Percentiles rank a stretch among this genome's conserved stretches.
phyloP scores from a whole-genome alignment of 495 filamentous ascomycete species.

The Penicillium flavigenum region DNA sequence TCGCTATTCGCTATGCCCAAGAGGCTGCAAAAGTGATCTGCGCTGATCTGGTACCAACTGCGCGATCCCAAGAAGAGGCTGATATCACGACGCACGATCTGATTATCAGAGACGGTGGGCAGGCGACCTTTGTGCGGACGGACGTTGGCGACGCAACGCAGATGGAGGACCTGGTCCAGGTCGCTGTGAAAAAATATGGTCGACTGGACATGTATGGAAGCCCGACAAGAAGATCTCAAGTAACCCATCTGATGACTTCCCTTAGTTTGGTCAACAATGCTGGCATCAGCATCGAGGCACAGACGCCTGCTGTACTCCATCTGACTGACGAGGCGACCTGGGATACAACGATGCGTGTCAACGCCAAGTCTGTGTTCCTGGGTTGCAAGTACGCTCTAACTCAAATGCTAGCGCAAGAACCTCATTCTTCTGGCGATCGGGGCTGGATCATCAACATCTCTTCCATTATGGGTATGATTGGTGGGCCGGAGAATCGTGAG shows the following conservation, averaged over 20 bases:
- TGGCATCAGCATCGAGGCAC: constrained; percentile 38
- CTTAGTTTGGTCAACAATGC: constrained; percentile 56
- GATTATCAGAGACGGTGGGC: constrained; percentile 37
- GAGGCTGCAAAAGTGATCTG: constrained; percentile 52
- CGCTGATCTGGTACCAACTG: constrained; percentile 42
- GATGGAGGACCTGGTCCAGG: constrained; percentile 39
- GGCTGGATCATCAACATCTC: constrained; percentile 60
- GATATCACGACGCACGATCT: constrained; percentile 43
- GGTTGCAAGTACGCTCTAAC: constrained; percentile 50
- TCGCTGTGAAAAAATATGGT: constrained; percentile 40
- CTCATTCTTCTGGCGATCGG: constrained; percentile 41
- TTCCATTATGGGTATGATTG: constrained; percentile 48
- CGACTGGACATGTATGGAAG: constrained; percentile 49
- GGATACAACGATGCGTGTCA: constrained; percentile 47
- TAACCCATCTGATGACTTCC: background rate
- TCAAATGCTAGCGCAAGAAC: constrained; percentile 54
- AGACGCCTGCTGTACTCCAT: constrained; percentile 32
- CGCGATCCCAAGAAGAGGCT: constrained; percentile 30
- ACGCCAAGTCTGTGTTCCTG: constrained; percentile 49
- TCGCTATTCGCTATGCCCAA: constrained; percentile 40
- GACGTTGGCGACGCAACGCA: constrained; percentile 44
- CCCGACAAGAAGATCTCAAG: background rate
- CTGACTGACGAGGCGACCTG: constrained; percentile 41
- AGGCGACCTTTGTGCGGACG: constrained; percentile 45
- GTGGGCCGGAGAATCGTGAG: constrained; percentile 22